Conservation (phyloP, 768 basidiomycete genomes). For the Pleurotus pulmonarius region DNA sequence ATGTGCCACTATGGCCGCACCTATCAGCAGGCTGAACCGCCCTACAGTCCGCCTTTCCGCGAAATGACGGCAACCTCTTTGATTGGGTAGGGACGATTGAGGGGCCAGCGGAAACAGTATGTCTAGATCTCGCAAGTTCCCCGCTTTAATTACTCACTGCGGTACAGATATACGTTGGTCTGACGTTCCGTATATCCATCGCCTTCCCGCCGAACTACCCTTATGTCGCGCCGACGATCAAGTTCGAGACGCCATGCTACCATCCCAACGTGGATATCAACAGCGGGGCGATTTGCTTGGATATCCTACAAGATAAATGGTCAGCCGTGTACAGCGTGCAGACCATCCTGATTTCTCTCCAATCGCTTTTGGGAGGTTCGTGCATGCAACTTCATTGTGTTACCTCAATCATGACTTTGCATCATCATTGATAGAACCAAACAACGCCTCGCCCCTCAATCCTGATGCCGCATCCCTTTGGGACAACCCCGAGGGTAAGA, state of each 20-base stretch:
- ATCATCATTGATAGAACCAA: slow-evolving; percentile 59
- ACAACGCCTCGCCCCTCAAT: slow-evolving; percentile 90
- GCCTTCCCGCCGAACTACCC: slow-evolving; percentile 87
- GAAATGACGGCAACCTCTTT: slow-evolving; percentile 80
- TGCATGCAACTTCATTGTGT: slow-evolving; percentile 9
- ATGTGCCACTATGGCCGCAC: not conserved
- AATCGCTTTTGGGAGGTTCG: slow-evolving; percentile 83
- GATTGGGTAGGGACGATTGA: slow-evolving; percentile 91
- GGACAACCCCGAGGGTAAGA: slow-evolving; percentile 63
- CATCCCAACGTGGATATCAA: slow-evolving; percentile 88
- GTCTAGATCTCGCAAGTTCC: slow-evolving; percentile 17
- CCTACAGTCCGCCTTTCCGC: slow-evolving; percentile 82
- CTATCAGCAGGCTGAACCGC: not conserved
- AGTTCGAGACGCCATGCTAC: slow-evolving; percentile 86
- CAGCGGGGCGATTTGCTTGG: slow-evolving; percentile 77
- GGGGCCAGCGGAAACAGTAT: slow-evolving; percentile 71
- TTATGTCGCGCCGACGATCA: slow-evolving; percentile 79
- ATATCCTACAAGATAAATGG: slow-evolving; percentile 92
- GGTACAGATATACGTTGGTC: slow-evolving; percentile 67
- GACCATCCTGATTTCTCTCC: slow-evolving; percentile 83
- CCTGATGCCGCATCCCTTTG: slow-evolving; percentile 82
- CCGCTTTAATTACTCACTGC: slow-evolving; percentile 3
- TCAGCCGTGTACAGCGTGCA: slow-evolving; percentile 91
- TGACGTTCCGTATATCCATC: slow-evolving; percentile 81
- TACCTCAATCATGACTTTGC: slow-evolving; percentile 2